Base-by-base conservation (phyloP, 2,329 filamentous ascomycete species). In the Pseudogymnoascus sp. region DNA sequence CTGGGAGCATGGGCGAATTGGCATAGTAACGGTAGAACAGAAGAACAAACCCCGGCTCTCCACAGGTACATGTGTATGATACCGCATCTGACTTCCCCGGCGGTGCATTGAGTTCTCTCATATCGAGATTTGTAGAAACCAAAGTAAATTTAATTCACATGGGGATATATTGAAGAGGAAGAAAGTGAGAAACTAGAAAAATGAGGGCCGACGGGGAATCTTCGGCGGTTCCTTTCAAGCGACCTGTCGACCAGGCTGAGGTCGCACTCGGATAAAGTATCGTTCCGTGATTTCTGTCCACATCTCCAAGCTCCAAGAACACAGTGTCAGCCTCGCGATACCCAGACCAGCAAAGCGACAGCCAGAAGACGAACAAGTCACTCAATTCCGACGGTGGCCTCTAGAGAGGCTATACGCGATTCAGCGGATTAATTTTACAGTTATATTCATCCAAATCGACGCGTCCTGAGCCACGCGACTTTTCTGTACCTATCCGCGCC, bases 11-110 rank as follows among this genome's bases (percentile, higher is more conserved):
- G 11, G 72, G 72, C 1, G 66, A 56, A 18, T 71, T 68, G 23
- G 64, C 60, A 46, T 69, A 74, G 59, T 74, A 74, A n/a, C 72
- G 69, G 37, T 73, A 74, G 65, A 74, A 74, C 14, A 74, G 67
- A 25, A 74, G 69, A 5, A 73, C 67, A 5, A 65, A 62, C 5
- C 72, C 72, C 11, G 64, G 63, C 10, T 64, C 36, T n/a, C 66
- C 16, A 59, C 72, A 73, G 25, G 67, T 70, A 56, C 72, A 74
- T n/a, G 59, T 69, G 59, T 69, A 73, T 7, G 71, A 68, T 6
- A 74, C 42, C 2, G 72, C 70, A 31, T 73, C 71, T 10, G 72
- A 73, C 16, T 63, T 64, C 16, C 70, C 70, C 28, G 28, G 50
- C 1, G 16, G 10, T 56, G 50, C 50, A 56, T 56, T 56, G 25